Percentiles rank a stretch among this genome's conserved stretches.
Conservation (phyloP, 2,329 filamentous ascomycete genomes). For the Leptographium galeiforme region DNA sequence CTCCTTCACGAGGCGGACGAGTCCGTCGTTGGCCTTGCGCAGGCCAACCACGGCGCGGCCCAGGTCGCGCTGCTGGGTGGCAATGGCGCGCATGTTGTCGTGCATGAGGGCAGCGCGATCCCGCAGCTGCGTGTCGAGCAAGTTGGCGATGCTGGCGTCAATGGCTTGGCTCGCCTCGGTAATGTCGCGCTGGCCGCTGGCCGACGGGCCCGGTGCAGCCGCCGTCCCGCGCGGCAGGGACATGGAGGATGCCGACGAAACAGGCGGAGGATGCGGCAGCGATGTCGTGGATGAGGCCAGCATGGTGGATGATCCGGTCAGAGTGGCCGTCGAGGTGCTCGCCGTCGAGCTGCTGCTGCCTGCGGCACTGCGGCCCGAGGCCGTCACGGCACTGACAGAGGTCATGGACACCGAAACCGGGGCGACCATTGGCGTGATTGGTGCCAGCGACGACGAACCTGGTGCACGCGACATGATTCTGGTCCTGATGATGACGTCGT, state of each 20-base stretch:
- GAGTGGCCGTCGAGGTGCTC: neutral
- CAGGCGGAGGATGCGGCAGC: neutral
- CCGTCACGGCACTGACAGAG: neutral
- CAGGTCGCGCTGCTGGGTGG: constrained; percentile 54
- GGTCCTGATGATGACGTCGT: neutral
- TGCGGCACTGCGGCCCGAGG: neutral
- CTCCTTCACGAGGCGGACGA: constrained; percentile 49
- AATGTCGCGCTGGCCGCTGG: constrained; percentile 32
- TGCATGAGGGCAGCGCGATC: constrained; percentile 57
- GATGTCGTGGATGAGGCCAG: neutral
- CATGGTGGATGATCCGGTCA: neutral
- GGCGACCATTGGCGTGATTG: neutral
- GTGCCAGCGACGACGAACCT: neutral
- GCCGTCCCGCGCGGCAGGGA: neutral
- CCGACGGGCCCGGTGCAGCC: constrained; percentile 17
- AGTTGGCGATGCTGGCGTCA: constrained; percentile 52
- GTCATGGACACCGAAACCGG: neutral
- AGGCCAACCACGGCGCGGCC: constrained; percentile 44
- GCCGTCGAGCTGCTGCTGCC: neutral
- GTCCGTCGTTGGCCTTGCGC: constrained; percentile 49
- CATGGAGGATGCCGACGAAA: neutral
- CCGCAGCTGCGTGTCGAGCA: constrained; percentile 55
- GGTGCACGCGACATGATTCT: neutral
- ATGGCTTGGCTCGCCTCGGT: constrained; percentile 45
- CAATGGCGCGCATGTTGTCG: constrained; percentile 50